These are phyloP conservation scores for Polygonum aviculare DNA, from an alignment of 148 eudicot species.

Conservation along the genomic window DNA sequence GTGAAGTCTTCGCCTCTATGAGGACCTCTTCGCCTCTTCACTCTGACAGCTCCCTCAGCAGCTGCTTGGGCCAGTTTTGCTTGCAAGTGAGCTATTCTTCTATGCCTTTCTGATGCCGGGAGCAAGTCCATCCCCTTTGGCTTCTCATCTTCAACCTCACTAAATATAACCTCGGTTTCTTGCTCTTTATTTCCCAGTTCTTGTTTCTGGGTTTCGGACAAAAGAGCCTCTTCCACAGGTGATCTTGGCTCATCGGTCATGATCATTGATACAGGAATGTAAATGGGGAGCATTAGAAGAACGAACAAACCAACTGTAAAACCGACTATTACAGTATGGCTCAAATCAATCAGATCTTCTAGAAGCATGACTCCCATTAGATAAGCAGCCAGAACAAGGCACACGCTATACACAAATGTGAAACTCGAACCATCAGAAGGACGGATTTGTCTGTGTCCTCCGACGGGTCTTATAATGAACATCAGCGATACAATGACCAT, in stretches of 20 bases:
- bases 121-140: constrained; percentile 58
- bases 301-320: constrained; percentile 54
- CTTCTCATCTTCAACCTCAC: constrained; percentile 85
- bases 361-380: constrained; percentile 91
- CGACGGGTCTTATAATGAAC: constrained; percentile 79
- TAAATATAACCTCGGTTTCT: constrained; percentile 55
- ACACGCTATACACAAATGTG: constrained; percentile 57
- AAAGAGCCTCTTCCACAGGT: constrained; percentile 45
- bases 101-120: constrained; percentile 67
- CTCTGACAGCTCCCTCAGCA: constrained; percentile 87
- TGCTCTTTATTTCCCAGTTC: constrained; percentile 34
- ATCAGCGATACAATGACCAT: constrained; percentile 72
- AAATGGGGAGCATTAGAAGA: constrained; percentile 49
- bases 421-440: constrained; percentile 55
- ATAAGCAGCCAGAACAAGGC: constrained; percentile 84
- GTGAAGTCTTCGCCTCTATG: constrained; percentile 94
- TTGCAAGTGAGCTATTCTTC: constrained; percentile 68
- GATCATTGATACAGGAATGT: constrained; percentile 46
- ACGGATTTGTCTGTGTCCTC: constrained; percentile 76
- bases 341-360: constrained; percentile 59
- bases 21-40: constrained; percentile 74
- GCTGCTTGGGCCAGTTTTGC: constrained; percentile 74
- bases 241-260: constrained; percentile 38
- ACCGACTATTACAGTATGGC: constrained; percentile 40
- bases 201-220: constrained; percentile 30